Percentiles rank a stretch among this genome's conserved stretches.
These are phyloP conservation scores for Aspergillus alliaceus DNA, from an alignment of 2,329 filamentous ascomycete species.

Conservation along the genomic window DNA sequence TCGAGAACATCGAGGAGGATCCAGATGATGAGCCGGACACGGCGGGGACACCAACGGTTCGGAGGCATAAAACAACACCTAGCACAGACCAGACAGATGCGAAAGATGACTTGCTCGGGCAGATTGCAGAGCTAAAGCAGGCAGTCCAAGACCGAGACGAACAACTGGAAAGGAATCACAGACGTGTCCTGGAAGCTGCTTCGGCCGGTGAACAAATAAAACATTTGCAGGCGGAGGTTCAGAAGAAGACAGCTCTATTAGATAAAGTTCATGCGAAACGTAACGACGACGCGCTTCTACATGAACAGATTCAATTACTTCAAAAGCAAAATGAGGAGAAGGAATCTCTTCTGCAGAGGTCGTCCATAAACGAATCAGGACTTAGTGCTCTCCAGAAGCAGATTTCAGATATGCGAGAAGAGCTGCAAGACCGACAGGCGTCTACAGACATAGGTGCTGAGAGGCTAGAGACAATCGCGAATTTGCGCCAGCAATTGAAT, in stretches of 20 bases:
- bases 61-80: slow-evolving; percentile 20
- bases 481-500: slow-evolving; percentile 34
- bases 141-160: slow-evolving; percentile 35
- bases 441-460: slow-evolving; percentile 26
- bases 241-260: slow-evolving; percentile 30
- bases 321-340: slow-evolving; percentile 29
- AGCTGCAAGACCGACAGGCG: slow-evolving; percentile 27
- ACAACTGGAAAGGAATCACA: slow-evolving; percentile 32
- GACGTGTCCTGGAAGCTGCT: slow-evolving; percentile 33
- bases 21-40: slow-evolving; percentile 24
- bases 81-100: slow-evolving; percentile 17
- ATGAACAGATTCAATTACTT: slow-evolving; percentile 30
- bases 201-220: slow-evolving; percentile 40
- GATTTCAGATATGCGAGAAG: slow-evolving; percentile 32
- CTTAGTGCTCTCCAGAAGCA: slow-evolving; percentile 30
- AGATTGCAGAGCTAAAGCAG: slow-evolving; percentile 33
- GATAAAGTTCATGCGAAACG: slow-evolving; percentile 26
- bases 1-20: slow-evolving; percentile 40
- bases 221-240: slow-evolving; percentile 39
- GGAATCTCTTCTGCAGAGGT: slow-evolving; percentile 24
- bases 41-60: slow-evolving; percentile 27
- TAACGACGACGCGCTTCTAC: slow-evolving; percentile 25
- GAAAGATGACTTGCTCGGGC: slow-evolving; percentile 27
- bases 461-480: slow-evolving; percentile 30
- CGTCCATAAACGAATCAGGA: slow-evolving; percentile 19